Conservation (phyloP, 129 eudicot species). For the Flaveria trinervia region DNA sequence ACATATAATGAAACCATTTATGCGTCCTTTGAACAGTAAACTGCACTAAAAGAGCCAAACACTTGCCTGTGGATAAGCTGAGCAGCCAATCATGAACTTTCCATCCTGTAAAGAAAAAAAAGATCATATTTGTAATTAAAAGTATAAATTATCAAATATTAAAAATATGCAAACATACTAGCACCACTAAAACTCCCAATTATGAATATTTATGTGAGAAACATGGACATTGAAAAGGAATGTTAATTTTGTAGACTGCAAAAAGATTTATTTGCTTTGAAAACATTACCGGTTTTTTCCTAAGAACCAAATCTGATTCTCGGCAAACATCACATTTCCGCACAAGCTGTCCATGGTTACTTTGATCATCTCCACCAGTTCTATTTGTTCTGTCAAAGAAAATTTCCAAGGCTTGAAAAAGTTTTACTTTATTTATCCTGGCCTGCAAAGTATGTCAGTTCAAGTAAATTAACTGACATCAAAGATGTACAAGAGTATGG, state of each 20-base stretch:
- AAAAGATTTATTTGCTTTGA: background rate
- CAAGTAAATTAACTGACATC: background rate
- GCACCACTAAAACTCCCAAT: background rate
- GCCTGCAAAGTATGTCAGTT: conserved; percentile 53
- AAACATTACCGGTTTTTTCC: conserved; percentile 67
- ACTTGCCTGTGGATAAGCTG: conserved; percentile 85
- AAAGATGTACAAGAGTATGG: background rate
- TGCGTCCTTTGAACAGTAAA: background rate
- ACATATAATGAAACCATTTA: conserved; percentile 5
- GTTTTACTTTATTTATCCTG: conserved; percentile 63
- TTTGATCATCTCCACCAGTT: conserved; percentile 54
- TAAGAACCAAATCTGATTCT: conserved; percentile 77
- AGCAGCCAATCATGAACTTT: conserved; percentile 95
- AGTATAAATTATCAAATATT: background rate
- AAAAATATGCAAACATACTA: conserved; percentile 12
- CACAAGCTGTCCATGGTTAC: conserved; percentile 56
- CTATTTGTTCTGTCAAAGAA: conserved; percentile 91
- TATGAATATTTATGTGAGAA: conserved; percentile 13
- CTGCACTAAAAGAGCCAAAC: conserved; percentile 21
- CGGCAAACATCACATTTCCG: conserved; percentile 77
- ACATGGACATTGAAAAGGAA: conserved; percentile 4
- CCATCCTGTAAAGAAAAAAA: conserved; percentile 73
- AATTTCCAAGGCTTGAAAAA: conserved; percentile 78
- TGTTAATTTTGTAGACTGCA: background rate
- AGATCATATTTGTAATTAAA: background rate